Evolutionary conservation across 2,329 filamentous ascomycete species (phyloP).

Genomic region (Alternaria gaisen): DNA sequence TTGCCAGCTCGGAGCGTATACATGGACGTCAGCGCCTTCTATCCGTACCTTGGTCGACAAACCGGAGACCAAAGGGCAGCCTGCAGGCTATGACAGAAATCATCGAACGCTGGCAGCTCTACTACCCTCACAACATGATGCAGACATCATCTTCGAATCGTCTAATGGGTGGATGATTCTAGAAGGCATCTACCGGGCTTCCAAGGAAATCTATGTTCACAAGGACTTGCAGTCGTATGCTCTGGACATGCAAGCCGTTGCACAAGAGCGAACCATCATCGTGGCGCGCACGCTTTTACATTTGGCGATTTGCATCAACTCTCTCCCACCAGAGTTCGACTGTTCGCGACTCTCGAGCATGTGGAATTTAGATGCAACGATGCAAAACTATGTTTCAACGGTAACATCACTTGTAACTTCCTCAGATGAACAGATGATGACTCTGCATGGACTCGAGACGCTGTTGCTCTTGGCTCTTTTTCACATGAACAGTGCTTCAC

Average conservation of each 20-base stretch:
- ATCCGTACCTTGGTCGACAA: conserved; percentile 36
- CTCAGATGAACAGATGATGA: conserved; percentile 47
- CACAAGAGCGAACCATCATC: conserved; percentile 39
- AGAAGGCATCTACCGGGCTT: conserved; percentile 39
- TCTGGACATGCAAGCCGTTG: conserved; percentile 42
- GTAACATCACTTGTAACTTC: conserved; percentile 43
- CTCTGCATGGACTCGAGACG: conserved; percentile 47
- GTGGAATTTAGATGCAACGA: conserved; percentile 45
- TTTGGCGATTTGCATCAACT: conserved; percentile 46
- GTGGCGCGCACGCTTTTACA: conserved; percentile 48
- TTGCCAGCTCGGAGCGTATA: conserved; percentile 38
- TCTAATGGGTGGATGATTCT: conserved; percentile 50
- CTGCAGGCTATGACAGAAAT: conserved; percentile 24
- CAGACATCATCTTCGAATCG: conserved; percentile 48
- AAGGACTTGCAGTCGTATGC: conserved; percentile 44
- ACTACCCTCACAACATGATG: conserved; percentile 49
- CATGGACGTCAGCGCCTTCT: conserved; percentile 44
- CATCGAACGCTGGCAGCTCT: conserved; percentile 37
- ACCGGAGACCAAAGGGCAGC: conserved; percentile 12
- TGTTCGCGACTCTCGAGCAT: conserved; percentile 36
- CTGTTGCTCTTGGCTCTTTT: conserved; percentile 43
- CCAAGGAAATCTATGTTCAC: conserved; percentile 42
- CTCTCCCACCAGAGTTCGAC: conserved; percentile 45
- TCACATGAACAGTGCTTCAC: conserved; percentile 42
- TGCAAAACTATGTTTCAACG: conserved; percentile 44